Percentiles rank a stretch among this genome's conserved stretches.
phyloP scores from a whole-genome alignment of 495 filamentous ascomycete genomes.

The Lentithecium fluviatile region DNA sequence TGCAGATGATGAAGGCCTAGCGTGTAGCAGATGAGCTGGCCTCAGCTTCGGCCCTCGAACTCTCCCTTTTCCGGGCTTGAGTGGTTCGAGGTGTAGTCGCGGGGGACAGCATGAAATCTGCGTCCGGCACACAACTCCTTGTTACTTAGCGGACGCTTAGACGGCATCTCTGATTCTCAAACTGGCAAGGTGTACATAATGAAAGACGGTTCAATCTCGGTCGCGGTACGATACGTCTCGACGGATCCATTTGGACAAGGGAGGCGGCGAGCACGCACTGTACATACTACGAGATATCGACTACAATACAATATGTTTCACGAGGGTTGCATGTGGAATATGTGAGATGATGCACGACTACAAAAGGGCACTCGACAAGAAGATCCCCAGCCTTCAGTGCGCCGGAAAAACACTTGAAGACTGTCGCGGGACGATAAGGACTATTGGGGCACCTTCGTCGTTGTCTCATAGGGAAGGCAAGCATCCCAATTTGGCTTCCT shows the following conservation, averaged over 20 bases:
- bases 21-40: constrained; percentile 83
- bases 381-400: too few relatives aligned
- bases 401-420: too few relatives aligned
- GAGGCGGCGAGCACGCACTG: not conserved
- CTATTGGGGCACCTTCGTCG: too few relatives aligned
- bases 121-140: constrained; percentile 98
- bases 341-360: too few relatives aligned
- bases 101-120: constrained; percentile 83
- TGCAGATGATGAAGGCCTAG: constrained; percentile 99
- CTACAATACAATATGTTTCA: not conserved
- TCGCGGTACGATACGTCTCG: too few relatives aligned
- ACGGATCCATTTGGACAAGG: too few relatives aligned
- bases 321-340: not conserved
- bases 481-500: constrained; percentile 11
- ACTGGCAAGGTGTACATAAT: constrained; percentile 50
- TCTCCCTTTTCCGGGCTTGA: constrained; percentile 84
- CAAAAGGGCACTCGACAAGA: too few relatives aligned
- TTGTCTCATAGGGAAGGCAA: constrained; percentile 21
- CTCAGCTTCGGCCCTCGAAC: constrained; percentile 64
- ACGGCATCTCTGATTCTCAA: constrained; percentile 90
- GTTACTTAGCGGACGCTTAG: constrained; percentile 93
- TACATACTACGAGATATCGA: not conserved
- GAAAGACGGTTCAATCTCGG: not conserved
- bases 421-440: too few relatives aligned
- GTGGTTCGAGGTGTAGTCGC: constrained; percentile 70